phyloP scores from a whole-genome alignment of 805 yeast genomes.

The Sungouiella thailandica region DNA sequence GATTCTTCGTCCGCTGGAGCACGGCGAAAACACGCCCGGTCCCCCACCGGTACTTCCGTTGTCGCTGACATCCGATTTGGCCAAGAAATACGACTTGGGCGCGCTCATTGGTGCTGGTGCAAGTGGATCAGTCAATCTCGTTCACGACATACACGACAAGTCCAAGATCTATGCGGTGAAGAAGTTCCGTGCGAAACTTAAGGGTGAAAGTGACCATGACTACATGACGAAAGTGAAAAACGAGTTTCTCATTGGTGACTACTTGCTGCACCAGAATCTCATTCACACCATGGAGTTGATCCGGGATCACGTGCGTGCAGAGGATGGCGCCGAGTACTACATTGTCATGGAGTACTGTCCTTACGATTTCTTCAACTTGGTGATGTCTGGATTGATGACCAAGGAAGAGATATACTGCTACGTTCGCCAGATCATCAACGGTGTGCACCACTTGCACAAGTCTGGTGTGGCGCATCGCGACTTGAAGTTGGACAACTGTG shows the following conservation, averaged over 20 bases:
- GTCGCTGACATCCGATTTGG: conserved; percentile 18
- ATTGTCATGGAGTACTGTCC: conserved; percentile 94
- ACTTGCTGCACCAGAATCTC: conserved; percentile 67
- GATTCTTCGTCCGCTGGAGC: conserved; percentile 32
- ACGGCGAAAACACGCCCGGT: conserved; percentile 3
- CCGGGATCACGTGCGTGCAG: conserved; percentile 39
- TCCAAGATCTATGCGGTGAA: conserved; percentile 73
- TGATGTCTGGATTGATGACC: conserved; percentile 81
- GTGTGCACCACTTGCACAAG: conserved; percentile 69
- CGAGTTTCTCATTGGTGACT: conserved; percentile 79
- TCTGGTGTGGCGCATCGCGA: conserved; percentile 92
- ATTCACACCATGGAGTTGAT: conserved; percentile 78
- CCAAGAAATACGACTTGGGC: conserved; percentile 66
- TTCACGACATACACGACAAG: conserved; percentile 54
- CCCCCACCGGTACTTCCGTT: conserved; percentile 8
- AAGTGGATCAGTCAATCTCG: conserved; percentile 85
- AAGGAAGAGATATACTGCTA: conserved; percentile 71
- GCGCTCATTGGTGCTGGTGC: conserved; percentile 86
- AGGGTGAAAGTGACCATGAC: conserved; percentile 59
- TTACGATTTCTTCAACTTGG: conserved; percentile 86
- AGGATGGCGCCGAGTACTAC: conserved; percentile 31
- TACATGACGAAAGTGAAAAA: conserved; percentile 75
- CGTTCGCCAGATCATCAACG: conserved; percentile 73
- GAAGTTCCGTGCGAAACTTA: conserved; percentile 66
- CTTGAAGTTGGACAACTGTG: conserved; percentile 89